phyloP scores from a whole-genome alignment of 495 filamentous ascomycete species.

The Penicillium cinerascens region DNA sequence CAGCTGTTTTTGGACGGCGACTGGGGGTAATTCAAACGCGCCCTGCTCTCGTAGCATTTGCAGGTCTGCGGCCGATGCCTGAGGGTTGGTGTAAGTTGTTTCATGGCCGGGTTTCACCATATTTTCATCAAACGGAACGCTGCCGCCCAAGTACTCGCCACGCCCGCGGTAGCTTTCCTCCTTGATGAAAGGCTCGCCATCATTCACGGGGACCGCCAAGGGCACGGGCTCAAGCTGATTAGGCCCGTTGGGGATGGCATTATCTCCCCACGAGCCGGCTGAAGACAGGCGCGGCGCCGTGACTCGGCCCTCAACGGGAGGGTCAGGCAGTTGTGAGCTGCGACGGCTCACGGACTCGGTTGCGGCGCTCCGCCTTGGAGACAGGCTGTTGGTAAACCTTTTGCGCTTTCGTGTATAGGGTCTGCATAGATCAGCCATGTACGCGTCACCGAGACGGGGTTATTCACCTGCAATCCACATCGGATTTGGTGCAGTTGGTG shows the following conservation, averaged over 20 bases:
- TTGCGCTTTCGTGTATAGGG: conserved; percentile 31
- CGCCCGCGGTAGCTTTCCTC: conserved; percentile 31
- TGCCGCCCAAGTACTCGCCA: conserved; percentile 28
- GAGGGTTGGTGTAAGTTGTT: conserved; percentile 25
- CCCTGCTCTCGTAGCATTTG: conserved; percentile 29
- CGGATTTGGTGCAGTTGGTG: conserved; percentile 28
- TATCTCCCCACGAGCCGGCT: conserved; percentile 1
- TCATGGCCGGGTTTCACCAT: conserved; percentile 31
- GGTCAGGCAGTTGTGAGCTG: conserved; percentile 20
- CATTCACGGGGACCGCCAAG: not conserved
- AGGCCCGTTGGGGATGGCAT: not conserved
- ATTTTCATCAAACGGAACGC: conserved; percentile 31
- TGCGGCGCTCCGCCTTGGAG: conserved; percentile 13
- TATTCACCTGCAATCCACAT: conserved; percentile 27
- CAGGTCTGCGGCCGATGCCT: conserved; percentile 21
- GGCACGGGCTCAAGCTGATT: not conserved
- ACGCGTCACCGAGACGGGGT: not conserved
- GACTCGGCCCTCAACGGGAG: conserved; percentile 7
- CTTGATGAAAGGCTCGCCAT: conserved; percentile 24
- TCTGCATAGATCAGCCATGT: conserved; percentile 2
- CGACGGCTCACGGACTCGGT: conserved; percentile 21
- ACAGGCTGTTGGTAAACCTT: conserved; percentile 29
- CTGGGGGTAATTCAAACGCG: conserved; percentile 24
- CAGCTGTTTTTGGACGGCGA: conserved; percentile 23
- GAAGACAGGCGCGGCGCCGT: conserved; percentile 1